These are phyloP conservation scores for Mesembryanthemum crystallinum DNA, from an alignment of 148 eudicot genomes.

Conservation along the genomic window DNA sequence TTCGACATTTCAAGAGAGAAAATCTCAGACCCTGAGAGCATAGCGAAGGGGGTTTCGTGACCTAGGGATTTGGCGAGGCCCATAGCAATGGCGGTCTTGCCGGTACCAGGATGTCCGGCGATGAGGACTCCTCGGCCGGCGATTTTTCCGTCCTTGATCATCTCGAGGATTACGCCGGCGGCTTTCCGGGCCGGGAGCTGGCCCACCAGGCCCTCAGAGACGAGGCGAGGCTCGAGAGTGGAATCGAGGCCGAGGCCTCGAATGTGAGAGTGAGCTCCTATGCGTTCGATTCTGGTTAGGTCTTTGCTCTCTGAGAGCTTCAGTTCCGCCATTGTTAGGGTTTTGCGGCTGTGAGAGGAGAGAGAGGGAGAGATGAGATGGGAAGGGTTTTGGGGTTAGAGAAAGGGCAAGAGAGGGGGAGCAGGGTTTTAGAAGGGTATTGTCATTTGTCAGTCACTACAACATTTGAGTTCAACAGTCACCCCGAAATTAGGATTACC, in stretches of 20 bases:
- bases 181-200: constrained; percentile 82
- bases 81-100: constrained; percentile 98
- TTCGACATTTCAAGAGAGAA: constrained; percentile 94
- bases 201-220: constrained; percentile 93
- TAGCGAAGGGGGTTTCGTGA: constrained; percentile 78
- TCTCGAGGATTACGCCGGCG: constrained; percentile 91
- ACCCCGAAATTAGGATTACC: no score
- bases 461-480: no score
- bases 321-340: constrained; percentile 63
- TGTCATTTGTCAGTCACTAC: no score
- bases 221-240: constrained; percentile 64
- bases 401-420: no score
- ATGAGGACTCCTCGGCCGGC: constrained; percentile 93
- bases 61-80: constrained; percentile 89
- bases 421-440: no score
- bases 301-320: constrained; percentile 76
- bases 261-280: constrained; percentile 98
- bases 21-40: constrained; percentile 85
- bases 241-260: constrained; percentile 94
- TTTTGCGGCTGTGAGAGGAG: not conserved
- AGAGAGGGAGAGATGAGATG: not conserved
- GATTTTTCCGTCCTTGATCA: constrained; percentile 83
- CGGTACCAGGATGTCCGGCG: constrained; percentile 97
- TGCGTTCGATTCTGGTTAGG: constrained; percentile 89
- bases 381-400: no score